Percentiles rank a stretch among this genome's conserved stretches.
These are phyloP conservation scores for Lipomyces sp. DNA, from an alignment of 805 yeast species.

Conservation along the genomic window DNA sequence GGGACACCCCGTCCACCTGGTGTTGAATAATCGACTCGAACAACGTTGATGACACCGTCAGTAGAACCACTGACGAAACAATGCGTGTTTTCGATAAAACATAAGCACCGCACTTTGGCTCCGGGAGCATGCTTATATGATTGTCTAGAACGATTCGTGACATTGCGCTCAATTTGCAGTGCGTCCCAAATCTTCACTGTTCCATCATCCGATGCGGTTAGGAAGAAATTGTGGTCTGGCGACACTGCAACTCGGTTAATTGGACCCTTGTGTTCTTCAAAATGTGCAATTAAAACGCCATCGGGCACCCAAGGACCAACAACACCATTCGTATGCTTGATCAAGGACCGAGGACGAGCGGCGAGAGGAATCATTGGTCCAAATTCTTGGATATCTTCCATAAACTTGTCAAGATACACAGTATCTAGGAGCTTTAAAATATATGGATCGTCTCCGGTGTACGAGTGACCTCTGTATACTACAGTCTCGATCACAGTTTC, in stretches of 20 bases:
- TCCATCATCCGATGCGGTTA: constrained; percentile 82
- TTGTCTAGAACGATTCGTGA: constrained; percentile 45
- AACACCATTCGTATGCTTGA: constrained; percentile 11
- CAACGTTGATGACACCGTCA: constrained; percentile 43
- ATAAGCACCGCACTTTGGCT: constrained; percentile 40
- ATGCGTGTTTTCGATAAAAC: constrained; percentile 43
- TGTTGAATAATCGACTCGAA: constrained; percentile 39
- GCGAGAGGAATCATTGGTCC: constrained; percentile 49
- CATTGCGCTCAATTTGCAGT: constrained; percentile 63
- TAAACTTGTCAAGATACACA: constrained; percentile 59
- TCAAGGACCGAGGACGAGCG: constrained; percentile 24
- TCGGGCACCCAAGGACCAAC: constrained; percentile 47
- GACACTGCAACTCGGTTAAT: constrained; percentile 64
- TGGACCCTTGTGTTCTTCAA: constrained; percentile 64
- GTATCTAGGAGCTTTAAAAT: constrained; percentile 61
- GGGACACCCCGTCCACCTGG: constrained; percentile 32
- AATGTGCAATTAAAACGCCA: constrained; percentile 64
- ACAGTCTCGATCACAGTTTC: constrained; percentile 8
- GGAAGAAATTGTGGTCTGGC: constrained; percentile 66
- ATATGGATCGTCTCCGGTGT: constrained; percentile 69
- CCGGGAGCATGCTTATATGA: constrained; percentile 37
- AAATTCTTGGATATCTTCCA: constrained; percentile 70
- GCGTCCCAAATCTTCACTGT: constrained; percentile 79
- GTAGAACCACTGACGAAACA: constrained; percentile 43
- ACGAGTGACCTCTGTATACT: constrained; percentile 48